These are phyloP conservation scores for Penicillium verhagenii DNA, from an alignment of 495 filamentous ascomycete genomes.

Conservation along the genomic window DNA sequence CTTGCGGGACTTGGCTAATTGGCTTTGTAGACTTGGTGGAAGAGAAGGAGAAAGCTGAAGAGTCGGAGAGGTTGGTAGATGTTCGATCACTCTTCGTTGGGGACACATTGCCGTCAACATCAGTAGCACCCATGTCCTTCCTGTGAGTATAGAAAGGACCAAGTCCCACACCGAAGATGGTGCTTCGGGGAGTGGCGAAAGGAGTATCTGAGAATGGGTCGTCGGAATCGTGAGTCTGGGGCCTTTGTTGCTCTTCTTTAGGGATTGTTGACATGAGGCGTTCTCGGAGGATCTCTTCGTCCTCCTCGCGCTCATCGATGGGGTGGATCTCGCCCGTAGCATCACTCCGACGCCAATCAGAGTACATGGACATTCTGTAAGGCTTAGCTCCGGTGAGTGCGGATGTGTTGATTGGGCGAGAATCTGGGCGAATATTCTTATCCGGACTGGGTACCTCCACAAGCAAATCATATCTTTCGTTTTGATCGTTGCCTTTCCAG, in stretches of 20 bases:
- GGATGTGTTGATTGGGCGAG: too few species aligned
- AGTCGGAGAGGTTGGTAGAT: constrained; percentile 55
- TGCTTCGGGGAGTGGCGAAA: constrained; percentile 31
- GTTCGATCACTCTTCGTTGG: constrained; percentile 56
- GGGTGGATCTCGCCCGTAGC: constrained; percentile 56
- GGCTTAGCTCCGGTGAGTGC: constrained; percentile 15
- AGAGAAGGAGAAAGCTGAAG: constrained; percentile 37
- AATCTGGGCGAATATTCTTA: constrained; percentile 36
- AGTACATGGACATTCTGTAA: constrained; percentile 33
- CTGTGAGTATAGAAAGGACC: constrained; percentile 28
- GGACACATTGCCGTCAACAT: constrained; percentile 31
- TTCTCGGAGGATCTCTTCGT: constrained; percentile 36
- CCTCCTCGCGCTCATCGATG: constrained; percentile 74
- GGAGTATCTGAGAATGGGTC: constrained; percentile 30
- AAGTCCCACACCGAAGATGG: constrained; percentile 28
- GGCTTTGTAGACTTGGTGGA: constrained; percentile 21
- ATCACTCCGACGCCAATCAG: constrained; percentile 47
- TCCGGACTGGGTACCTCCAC: constrained; percentile 56
- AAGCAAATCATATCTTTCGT: constrained; percentile 56
- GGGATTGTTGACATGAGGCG: constrained; percentile 26
- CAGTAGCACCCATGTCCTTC: constrained; percentile 19
- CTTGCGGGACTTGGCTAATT: constrained; percentile 15
- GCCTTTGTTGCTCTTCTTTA: constrained; percentile 9
- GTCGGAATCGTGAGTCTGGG: constrained; percentile 15
- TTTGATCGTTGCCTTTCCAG: constrained; percentile 32